Evolutionary conservation across 129 eudicot genomes (phyloP).

Genomic region (Calendula officinalis): DNA sequence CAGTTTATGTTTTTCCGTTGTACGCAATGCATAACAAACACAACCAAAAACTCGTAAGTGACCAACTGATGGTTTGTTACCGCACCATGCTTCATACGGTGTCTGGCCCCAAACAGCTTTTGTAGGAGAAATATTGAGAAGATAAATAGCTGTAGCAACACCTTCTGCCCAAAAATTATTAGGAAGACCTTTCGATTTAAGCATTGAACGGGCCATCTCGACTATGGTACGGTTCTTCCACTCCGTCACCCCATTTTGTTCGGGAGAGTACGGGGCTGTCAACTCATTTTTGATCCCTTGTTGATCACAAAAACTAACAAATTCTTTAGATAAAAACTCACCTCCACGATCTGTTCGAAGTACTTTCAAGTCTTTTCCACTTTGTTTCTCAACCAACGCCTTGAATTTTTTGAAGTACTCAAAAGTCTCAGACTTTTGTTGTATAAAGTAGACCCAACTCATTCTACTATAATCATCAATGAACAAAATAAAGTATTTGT

Average conservation of each 20-base stretch:
- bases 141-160: neutral
- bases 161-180: neutral
- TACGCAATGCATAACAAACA: neutral
- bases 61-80: neutral
- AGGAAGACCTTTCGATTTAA: neutral
- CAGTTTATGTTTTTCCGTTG: neutral
- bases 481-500: neutral
- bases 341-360: constrained; percentile 1
- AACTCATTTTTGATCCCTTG: no score
- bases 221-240: no score
- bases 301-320: no score
- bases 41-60: constrained; percentile 1
- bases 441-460: neutral
- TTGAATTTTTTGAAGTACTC: neutral
- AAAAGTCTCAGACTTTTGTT: neutral
- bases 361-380: neutral
- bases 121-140: neutral
- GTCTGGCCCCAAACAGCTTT: neutral
- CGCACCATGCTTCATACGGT: no score
- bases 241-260: no score
- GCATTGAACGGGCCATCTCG: neutral
- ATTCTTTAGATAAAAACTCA: no score
- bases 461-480: neutral
- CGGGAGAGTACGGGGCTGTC: no score
- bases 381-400: constrained; percentile 3